Base-by-base conservation (phyloP, 176 grass and related monocot species). In the Aegilops longissima region DNA sequence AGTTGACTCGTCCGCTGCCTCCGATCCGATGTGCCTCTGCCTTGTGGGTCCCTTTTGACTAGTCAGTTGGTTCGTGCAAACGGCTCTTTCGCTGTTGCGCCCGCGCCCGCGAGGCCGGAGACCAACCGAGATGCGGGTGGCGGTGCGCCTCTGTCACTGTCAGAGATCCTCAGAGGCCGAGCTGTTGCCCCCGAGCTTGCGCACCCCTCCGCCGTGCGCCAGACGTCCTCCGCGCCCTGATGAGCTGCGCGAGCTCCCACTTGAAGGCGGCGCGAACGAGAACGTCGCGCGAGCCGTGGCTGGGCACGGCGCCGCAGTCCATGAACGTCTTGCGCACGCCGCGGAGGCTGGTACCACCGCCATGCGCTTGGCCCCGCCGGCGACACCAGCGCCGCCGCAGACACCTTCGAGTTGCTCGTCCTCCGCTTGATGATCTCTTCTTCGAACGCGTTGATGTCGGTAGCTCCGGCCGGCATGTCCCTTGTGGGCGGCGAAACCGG, bases 241-340 rank as follows among this genome's bases (percentile, higher is more conserved):
- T 66, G 25, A 25, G 25, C 25, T 25, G 25, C 25, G 25, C 25
- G 31, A 92, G 92, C 88, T 97, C 92, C 49, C 86, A 80, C 80
- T 83, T 88, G 80, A 92, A 97, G 14, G 45, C 83, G 47, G 87
- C 89, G 86, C 94, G 82, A 83, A 93, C 88, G 29, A 88, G 92
- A 13, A 97, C 85, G 80, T 97, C 94, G 64, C 90, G 80, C 62
- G 92, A 92, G 79, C 90, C 94, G 70, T 92, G 76, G 78, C 66
- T 82, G 40, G 83, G 84, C 61, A 90, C 92, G 34, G 87, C 79
- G 61, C 90, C 79, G 76, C 94, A 97, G 66, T 94, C 89, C 85
- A 92, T 87, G 77, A 88, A 86, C 66, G 92, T 97, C 80, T 88
- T 93, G 61, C 78, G 73, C 83, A 85, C 52, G 12, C 25, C 25